Base-by-base conservation (phyloP, 1,284 basidiomycete genomes). In the Cutaneotrichosporon spelunceum region DNA sequence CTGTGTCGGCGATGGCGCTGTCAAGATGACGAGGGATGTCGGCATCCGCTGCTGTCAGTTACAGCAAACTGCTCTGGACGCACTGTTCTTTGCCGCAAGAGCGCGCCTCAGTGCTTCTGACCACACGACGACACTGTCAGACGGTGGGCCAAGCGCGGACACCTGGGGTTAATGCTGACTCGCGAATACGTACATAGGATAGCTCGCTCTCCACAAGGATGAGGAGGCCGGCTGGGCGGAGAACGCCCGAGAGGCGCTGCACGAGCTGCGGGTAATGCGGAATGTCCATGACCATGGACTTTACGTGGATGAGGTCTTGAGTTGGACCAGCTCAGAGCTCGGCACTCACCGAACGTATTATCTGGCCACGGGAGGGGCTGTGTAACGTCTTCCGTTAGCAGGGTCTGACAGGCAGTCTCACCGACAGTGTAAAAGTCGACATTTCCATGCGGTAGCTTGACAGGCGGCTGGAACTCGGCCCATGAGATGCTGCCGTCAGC, bases 221-320 rank as follows among this genome's bases (percentile, higher is more conserved):
- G 24, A 79, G 57, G 53, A 78, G 42, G 1, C 78, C 78, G 11
- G 70, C 72, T 0, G 70, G 72, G 23, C 70, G 66, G 6, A 79
- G 65, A 1, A 71, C 56, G 11, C 69, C 53, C 1, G 76, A 72
- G 2, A 78, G 68, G 21, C 73, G 62, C 53, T 72, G 67, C 29
- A 78, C 49, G 14, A 79, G 57, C 5, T 57, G 33, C 14, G 64
- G 44, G 59, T 78, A 79, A 36, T 68, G 59, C 21, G 71, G 69
- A 21, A 75, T 64, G 5, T 70, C 67, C 52, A 73, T 68, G 8
- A 72, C 54, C 33, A 78, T 60, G 21, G 66, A 63, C 59, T 74
- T 72, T 60, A 78, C 72, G 56, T 79, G 78, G 47, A 79, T 75
- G 54, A 78, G 54, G 60, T 79, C 78, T 78, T 61, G 16, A 9